Conservation (phyloP, 257 asterid genomes). For the Gardenia jasminoides region DNA sequence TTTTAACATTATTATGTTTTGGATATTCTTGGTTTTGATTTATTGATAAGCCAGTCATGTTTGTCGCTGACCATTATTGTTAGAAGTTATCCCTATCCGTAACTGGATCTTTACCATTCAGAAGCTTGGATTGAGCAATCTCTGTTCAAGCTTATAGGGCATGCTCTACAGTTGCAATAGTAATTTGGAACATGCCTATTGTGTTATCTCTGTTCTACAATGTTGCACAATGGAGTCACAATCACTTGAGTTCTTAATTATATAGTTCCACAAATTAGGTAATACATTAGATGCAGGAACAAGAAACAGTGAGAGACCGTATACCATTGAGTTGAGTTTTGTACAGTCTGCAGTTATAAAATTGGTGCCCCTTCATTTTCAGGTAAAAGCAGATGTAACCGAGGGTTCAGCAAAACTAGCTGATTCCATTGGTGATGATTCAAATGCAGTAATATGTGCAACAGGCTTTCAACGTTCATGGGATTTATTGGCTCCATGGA, state of each 20-base stretch:
- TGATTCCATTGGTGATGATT: conserved; percentile 80
- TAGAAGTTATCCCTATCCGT: neutral
- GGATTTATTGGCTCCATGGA: conserved; percentile 88
- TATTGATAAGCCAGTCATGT: neutral
- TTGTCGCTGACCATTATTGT: no score
- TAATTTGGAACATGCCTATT: neutral
- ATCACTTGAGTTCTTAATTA: neutral
- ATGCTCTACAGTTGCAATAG: neutral
- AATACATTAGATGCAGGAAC: neutral
- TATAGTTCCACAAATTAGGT: neutral
- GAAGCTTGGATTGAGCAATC: neutral
- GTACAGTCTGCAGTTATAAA: neutral
- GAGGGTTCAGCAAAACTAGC: conserved; percentile 78
- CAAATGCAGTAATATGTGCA: conserved; percentile 92
- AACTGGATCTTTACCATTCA: neutral
- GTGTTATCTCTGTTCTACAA: neutral
- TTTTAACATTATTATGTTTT: neutral
- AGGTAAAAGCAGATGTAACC: conserved; percentile 95
- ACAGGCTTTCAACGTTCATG: conserved; percentile 84
- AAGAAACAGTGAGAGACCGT: neutral
- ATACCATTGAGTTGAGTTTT: neutral
- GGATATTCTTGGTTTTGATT: neutral
- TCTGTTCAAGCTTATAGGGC: neutral
- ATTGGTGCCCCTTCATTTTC: conserved; percentile 9
- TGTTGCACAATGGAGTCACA: neutral